Percentiles rank a stretch among this genome's conserved stretches.
Conservation (phyloP, 192 early-diverging fungal genomes). For the Mortierella alpina region DNA sequence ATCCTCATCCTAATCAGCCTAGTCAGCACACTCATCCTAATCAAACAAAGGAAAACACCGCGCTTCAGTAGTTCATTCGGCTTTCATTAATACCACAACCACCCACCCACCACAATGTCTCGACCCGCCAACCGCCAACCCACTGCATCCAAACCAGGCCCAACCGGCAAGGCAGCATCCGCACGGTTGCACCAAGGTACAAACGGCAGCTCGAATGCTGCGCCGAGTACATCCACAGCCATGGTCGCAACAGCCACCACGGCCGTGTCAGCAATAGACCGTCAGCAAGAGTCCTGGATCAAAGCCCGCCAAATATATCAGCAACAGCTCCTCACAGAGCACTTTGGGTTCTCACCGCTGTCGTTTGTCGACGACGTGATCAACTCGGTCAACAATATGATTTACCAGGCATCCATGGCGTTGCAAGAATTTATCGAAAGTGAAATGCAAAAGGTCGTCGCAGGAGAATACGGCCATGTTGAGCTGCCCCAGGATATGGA, state of each 20-base stretch:
- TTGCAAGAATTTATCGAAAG: slow-evolving; percentile 76
- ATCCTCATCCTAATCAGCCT: too few relatives aligned
- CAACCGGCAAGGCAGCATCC: not conserved
- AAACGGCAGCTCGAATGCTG: too few relatives aligned
- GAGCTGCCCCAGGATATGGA: not conserved
- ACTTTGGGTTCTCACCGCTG: slow-evolving; percentile 85
- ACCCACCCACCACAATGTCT: too few relatives aligned
- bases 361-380: slow-evolving; percentile 86
- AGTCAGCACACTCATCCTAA: too few relatives aligned
- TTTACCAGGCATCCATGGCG: slow-evolving; percentile 76
- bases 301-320: slow-evolving; percentile 33
- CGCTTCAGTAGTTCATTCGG: too few relatives aligned
- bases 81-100: too few relatives aligned
- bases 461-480: not conserved
- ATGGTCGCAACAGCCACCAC: not conserved
- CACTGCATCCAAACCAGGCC: too few relatives aligned
- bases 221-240: too few relatives aligned
- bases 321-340: slow-evolving; percentile 74
- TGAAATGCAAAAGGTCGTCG: slow-evolving; percentile 54
- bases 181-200: too few relatives aligned
- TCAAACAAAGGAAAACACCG: too few relatives aligned
- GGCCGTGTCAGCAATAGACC: not conserved
- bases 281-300: slow-evolving; percentile 22
- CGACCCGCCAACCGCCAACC: too few relatives aligned
- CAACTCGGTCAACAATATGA: slow-evolving; percentile 78